phyloP scores from a whole-genome alignment of 768 basidiomycete species.

The Suillus sp. region DNA sequence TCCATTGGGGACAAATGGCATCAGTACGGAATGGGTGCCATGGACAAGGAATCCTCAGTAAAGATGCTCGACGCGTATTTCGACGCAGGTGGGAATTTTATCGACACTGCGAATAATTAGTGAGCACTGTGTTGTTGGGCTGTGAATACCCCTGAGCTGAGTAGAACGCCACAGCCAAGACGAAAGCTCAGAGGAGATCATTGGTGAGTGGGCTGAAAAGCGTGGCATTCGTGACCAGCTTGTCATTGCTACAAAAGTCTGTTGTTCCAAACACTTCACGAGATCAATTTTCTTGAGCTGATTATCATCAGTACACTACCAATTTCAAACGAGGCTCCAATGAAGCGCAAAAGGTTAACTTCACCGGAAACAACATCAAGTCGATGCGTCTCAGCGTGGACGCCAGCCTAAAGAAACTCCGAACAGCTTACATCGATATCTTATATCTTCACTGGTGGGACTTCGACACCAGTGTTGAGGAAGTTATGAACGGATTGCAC shows the following conservation, averaged over 20 bases:
- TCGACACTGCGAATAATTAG: constrained; percentile 52
- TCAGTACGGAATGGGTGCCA: constrained; percentile 39
- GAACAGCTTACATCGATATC: constrained; percentile 27
- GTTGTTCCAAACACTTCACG: background rate
- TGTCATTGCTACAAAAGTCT: constrained; percentile 45
- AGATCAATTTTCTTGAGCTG: background rate
- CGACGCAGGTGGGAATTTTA: constrained; percentile 50
- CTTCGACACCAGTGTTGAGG: constrained; percentile 41
- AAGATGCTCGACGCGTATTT: constrained; percentile 48
- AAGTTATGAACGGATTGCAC: constrained; percentile 43
- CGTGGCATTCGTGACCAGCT: constrained; percentile 46
- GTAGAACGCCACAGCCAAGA: constrained; percentile 33
- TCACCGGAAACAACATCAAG: constrained; percentile 52
- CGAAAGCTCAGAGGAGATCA: constrained; percentile 44
- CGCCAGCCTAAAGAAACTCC: constrained; percentile 26
- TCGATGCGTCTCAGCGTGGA: constrained; percentile 43
- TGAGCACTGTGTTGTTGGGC: constrained; percentile 20
- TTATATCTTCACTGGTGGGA: constrained; percentile 37
- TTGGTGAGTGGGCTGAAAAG: constrained; percentile 50
- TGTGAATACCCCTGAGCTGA: background rate
- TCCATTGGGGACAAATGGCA: constrained; percentile 50
- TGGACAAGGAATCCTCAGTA: constrained; percentile 45
- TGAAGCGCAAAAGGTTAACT: constrained; percentile 39
- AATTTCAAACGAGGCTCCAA: constrained; percentile 22
- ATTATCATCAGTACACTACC: constrained; percentile 22